phyloP scores from a whole-genome alignment of 108 stramenopile species.

The Fistulifera solaris region DNA sequence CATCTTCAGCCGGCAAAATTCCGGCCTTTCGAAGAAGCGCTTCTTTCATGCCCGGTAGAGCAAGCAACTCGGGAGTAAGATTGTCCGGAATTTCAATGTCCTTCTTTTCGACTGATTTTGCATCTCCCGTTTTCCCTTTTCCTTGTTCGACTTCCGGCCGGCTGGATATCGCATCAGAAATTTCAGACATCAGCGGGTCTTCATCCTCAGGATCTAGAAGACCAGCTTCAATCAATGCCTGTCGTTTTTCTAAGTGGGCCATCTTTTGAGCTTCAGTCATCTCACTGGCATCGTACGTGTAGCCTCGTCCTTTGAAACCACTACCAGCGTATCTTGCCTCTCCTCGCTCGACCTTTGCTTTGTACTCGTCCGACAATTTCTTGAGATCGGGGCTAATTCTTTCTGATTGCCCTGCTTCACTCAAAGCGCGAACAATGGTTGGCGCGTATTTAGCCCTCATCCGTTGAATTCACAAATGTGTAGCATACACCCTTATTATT shows the following conservation, averaged over 20 bases:
- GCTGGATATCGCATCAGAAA: conserved; percentile 12
- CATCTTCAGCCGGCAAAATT: conserved; percentile 29
- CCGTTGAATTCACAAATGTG: conserved; percentile 88
- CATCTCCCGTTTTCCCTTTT: neutral
- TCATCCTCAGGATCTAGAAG: conserved; percentile 78
- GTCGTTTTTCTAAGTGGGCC: conserved; percentile 78
- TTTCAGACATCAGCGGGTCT: conserved; percentile 24
- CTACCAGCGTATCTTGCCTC: conserved; percentile 90
- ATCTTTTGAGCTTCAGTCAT: conserved; percentile 88
- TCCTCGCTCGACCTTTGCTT: conserved; percentile 87
- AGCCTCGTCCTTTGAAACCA: conserved; percentile 95
- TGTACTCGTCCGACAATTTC: conserved; percentile 82
- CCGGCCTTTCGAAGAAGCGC: conserved; percentile 70
- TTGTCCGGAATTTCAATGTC: conserved; percentile 44
- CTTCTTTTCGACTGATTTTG: conserved; percentile 16
- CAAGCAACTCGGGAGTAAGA: conserved; percentile 65
- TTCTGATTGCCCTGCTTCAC: conserved; percentile 83
- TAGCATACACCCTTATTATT: conserved; percentile 90
- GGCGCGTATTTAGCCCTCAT: conserved; percentile 96
- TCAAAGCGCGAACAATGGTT: conserved; percentile 83
- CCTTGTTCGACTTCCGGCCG: conserved; percentile 6
- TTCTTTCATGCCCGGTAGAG: conserved; percentile 83
- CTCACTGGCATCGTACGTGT: conserved; percentile 92
- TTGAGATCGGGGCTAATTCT: conserved; percentile 79
- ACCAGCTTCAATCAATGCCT: conserved; percentile 85